Conservation (phyloP, 306 rosid genomes). For the Datisca glomerata region DNA sequence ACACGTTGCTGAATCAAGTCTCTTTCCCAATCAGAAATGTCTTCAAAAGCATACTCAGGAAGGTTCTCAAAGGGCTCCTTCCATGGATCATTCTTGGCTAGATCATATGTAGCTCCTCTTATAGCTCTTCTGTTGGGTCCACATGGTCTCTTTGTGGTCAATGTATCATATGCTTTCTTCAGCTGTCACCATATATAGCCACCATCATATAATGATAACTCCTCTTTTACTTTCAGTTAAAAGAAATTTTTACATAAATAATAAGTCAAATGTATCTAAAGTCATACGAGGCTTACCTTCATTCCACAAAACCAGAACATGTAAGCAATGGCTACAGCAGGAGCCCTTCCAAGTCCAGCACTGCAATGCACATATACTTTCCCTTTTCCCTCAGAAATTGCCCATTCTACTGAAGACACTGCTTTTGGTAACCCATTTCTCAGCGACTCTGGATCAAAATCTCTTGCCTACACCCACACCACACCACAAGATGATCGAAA, state of each 20-base stretch:
- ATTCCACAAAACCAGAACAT: constrained; percentile 79
- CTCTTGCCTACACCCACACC: constrained; percentile 59
- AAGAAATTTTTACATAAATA: too few relatives aligned
- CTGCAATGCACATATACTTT: constrained; percentile 78
- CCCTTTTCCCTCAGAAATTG: constrained; percentile 69
- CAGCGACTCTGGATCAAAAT: constrained; percentile 84
- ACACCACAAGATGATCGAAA: too few relatives aligned
- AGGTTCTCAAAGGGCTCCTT: constrained; percentile 88
- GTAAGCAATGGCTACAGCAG: constrained; percentile 80
- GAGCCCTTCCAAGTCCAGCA: constrained; percentile 95
- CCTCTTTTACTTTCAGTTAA: too few relatives aligned
- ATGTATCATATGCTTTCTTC: constrained; percentile 56
- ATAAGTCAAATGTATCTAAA: too few relatives aligned
- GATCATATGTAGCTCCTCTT: constrained; percentile 68
- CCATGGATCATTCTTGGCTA: constrained; percentile 71
- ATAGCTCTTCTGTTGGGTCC: constrained; percentile 83
- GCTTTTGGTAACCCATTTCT: constrained; percentile 70
- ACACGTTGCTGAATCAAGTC: constrained; percentile 52
- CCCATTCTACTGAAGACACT: constrained; percentile 86
- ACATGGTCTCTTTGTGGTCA: constrained; percentile 78
- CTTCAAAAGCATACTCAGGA: constrained; percentile 71
- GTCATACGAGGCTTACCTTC: constrained; percentile 40
- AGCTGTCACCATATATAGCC: constrained; percentile 59
- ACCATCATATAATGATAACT: too few relatives aligned
- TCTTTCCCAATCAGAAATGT: constrained; percentile 83